Evolutionary conservation across 176 grass and related monocot genomes (phyloP).

Genomic region (barley (Hordeum vulgare)): DNA sequence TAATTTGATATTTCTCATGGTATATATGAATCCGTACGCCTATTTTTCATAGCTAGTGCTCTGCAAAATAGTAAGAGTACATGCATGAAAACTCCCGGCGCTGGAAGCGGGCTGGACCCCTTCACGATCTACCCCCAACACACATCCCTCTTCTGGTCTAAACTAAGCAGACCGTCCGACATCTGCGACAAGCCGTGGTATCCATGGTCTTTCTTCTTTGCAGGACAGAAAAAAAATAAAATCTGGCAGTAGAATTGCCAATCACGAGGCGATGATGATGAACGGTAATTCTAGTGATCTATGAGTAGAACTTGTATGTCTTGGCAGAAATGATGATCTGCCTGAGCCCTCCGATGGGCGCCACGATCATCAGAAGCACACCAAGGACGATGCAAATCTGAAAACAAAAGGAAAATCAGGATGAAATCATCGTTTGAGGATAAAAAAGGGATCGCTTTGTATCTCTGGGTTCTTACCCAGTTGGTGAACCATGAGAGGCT

Average conservation of each 20-base stretch:
- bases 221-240: not conserved
- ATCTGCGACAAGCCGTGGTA: not conserved
- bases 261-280: not conserved
- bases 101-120: not conserved
- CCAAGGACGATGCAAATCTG: constrained; percentile 88
- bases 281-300: not conserved
- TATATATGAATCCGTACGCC: not conserved
- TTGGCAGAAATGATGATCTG: constrained; percentile 55
- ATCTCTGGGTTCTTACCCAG: constrained; percentile 47
- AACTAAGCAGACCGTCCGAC: not conserved
- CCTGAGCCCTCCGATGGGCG: constrained; percentile 75
- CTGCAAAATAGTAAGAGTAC: not conserved
- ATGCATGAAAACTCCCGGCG: not conserved
- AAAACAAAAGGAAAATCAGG: not conserved
- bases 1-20: not conserved
- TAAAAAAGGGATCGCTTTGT: not conserved
- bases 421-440: too few relatives aligned
- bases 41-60: not conserved
- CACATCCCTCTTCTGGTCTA: not conserved
- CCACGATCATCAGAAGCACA: constrained; percentile 54
- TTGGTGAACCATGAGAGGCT: constrained; percentile 78
- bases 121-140: not conserved
- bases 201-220: not conserved
- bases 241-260: not conserved
- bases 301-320: constrained; percentile 66